Evolutionary conservation across 2,329 filamentous ascomycete species (phyloP), one percentile per base, ranked within the genome.

Genomic region (Lachnellula suecica): DNA sequence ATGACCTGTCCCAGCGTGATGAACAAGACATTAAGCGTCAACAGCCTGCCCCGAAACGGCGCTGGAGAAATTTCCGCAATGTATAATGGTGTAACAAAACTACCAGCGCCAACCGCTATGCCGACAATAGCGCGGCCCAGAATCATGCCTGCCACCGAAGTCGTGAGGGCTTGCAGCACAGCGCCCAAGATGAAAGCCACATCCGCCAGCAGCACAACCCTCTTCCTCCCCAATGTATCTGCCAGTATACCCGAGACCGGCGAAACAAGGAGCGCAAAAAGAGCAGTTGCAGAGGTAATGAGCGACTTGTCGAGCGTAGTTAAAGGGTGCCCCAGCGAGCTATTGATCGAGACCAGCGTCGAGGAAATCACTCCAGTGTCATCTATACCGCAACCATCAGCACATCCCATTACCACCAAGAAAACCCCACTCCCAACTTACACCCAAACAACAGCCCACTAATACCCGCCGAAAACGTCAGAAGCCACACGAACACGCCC

Each of bases 1-100:
- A 95, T 81, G 2, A 96, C 89, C 71, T 97, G 92, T 0, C 93
- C 93, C 10, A 89, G 76, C 0, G 92, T 96, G 51, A 97, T 87
- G 61, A 95, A 91, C 20, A 97, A 73, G 23, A 87, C 84, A 53
- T 90, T 86, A 51, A 94, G 81, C 1, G 91, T 95, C 4, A 97
- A 88, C 37, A 97, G 74, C 37, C 88, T 76, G 13, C 93, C 93
- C 49, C 93, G 77, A 55, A 88, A 83, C 20, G 83, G 78, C 2
- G 89, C 83, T 0, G 93, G 92, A 3, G 89, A 85, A 11, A 96
- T 75, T 70, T 97, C 93, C 8, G 88, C 87, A 54, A 97, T 93
- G 71, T 96, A 96, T 61, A 97, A 70, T 42, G 92, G 92, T 25
- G 90, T 87, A 4, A 95, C 88, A 62, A 95, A 88, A 66, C 86